Base-by-base conservation (phyloP, 768 basidiomycete species). In the Lentinula aciculospora region DNA sequence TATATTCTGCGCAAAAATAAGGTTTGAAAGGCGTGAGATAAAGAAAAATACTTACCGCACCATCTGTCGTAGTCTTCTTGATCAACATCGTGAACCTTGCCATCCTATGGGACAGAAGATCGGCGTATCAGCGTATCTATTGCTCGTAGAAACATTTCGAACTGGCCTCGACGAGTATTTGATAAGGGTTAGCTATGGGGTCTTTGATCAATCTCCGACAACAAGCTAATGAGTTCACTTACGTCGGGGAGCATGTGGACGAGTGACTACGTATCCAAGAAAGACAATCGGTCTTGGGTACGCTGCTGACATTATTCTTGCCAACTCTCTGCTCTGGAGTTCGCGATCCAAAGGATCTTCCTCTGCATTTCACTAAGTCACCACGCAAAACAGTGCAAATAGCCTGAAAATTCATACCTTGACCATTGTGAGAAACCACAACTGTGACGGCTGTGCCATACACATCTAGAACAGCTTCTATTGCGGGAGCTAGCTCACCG, bases 351-450 rank as follows among this genome's bases (percentile, higher is more conserved):
- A 68, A 0, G 88, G 81, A 47, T 94, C 92, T 67, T 94, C 89
- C 80, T 95, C 93, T 92, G 66, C 6, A 53, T 8, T 27, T 15
- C 27, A 46, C 23, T 54, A 39, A 21, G 32, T 34, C 17, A n/a
- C n/a, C n/a, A n/a, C n/a, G n/a, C n/a, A n/a, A n/a, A n/a, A n/a
- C n/a, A n/a, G n/a, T n/a, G n/a, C n/a, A 19, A 15, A 37, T n/a
- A 5, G 47, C 29, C 19, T 19, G 19, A 10, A 3, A n/a, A 32
- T 58, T 68, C 53, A 27, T 60, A 88, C 90, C 90, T 79, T 96
- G 94, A 5, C 94, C 94, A 66, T 96, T 95, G 63, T 96, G 94
- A 0, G 91, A 80, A 9, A 95, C 89, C n/a, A 95, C 76, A 0
- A 94, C 91, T 4, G 85, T 86, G 17, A 94, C 82, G 53, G 81